Conservation (phyloP, 805 yeast genomes). For the Pichia nanzhaoensis region DNA sequence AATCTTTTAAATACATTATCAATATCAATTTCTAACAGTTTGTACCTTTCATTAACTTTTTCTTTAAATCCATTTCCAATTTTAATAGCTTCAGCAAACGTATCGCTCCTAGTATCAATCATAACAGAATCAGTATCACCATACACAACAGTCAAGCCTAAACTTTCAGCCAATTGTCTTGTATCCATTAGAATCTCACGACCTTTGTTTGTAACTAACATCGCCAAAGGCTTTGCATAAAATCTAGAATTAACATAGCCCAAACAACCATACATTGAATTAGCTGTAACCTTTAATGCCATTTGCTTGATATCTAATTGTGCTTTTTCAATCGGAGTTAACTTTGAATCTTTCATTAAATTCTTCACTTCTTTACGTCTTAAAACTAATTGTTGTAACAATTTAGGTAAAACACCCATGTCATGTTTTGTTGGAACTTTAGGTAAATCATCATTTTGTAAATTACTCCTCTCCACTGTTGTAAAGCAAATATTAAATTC, state of each 20-base stretch:
- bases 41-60: conserved; percentile 83
- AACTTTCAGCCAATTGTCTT: conserved; percentile 81
- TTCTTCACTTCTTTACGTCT: conserved; percentile 92
- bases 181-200: conserved; percentile 93
- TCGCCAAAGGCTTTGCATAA: conserved; percentile 93
- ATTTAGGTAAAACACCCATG: conserved; percentile 81
- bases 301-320: conserved; percentile 95
- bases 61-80: conserved; percentile 82
- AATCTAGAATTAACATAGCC: conserved; percentile 90
- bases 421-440: conserved; percentile 52
- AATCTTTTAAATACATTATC: conserved; percentile 87
- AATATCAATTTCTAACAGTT: conserved; percentile 83
- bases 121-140: conserved; percentile 99
- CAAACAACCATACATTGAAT: conserved; percentile 99
- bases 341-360: conserved; percentile 67
- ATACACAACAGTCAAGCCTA: conserved; percentile 79
- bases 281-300: conserved; percentile 93
- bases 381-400: conserved; percentile 75
- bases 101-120: conserved; percentile 83
- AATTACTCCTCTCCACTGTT: conserved; percentile 66
- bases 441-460: conserved; percentile 58
- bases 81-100: conserved; percentile 63
- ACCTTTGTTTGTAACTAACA: conserved; percentile 91
- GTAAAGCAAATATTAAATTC: conserved; percentile 97
- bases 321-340: conserved; percentile 55